Evolutionary conservation across 352 stramenopile species (phyloP).

Genomic region (Pythium graminicola): DNA sequence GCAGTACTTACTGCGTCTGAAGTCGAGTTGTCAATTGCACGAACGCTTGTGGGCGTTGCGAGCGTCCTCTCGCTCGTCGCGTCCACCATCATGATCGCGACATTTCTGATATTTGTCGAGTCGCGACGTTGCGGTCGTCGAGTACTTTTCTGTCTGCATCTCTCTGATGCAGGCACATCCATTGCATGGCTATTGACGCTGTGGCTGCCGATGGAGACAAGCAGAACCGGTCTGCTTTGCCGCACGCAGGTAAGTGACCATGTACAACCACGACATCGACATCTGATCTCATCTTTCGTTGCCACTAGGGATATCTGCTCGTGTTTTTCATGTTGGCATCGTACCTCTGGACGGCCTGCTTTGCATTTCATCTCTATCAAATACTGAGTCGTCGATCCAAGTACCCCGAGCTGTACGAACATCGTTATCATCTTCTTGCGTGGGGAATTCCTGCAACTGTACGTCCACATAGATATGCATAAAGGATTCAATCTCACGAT

Average conservation of each 20-base stretch:
- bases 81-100: conserved; percentile 44
- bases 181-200: conserved; percentile 53
- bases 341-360: conserved; percentile 66
- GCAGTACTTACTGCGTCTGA: conserved; percentile 2
- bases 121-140: conserved; percentile 55
- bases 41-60: conserved; percentile 34
- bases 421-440: conserved; percentile 55
- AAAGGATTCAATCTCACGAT: background rate
- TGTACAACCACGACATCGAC: too few relatives aligned
- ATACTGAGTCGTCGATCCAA: conserved; percentile 44
- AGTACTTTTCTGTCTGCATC: conserved; percentile 57
- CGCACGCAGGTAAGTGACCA: conserved; percentile 36
- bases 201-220: conserved; percentile 21
- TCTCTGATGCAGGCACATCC: conserved; percentile 41
- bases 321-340: conserved; percentile 67
- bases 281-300: too few relatives aligned
- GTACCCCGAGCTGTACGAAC: conserved; percentile 57
- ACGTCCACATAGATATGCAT: too few relatives aligned
- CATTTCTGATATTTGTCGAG: conserved; percentile 57
- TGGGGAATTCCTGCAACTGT: conserved; percentile 56
- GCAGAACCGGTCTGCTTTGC: conserved; percentile 24
- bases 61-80: conserved; percentile 35
- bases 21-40: conserved; percentile 33
- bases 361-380: conserved; percentile 71
- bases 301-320: conserved; percentile 61